A percentile compares a stretch with the other conserved stretches of the same genome.
Conservation (phyloP, 148 eudicot species). For the Vaccinium macrocarpon region DNA sequence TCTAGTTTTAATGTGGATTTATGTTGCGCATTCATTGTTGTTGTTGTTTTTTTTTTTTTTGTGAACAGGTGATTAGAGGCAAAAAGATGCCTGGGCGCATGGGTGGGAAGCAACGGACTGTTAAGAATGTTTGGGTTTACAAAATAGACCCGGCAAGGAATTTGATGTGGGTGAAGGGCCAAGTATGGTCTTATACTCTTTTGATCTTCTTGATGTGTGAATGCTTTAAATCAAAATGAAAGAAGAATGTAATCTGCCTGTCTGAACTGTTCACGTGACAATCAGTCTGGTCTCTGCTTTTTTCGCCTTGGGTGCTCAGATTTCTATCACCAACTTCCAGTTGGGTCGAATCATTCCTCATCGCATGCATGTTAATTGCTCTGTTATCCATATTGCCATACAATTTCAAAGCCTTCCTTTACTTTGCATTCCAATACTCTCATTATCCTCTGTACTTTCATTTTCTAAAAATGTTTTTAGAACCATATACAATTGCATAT, state of each 20-base stretch:
- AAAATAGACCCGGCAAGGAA: slow-evolving; percentile 86
- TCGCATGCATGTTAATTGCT: neutral
- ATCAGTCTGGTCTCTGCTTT: neutral
- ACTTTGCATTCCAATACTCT: neutral
- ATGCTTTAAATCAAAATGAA: neutral
- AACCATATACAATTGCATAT: neutral
- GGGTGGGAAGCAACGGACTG: slow-evolving; percentile 77
- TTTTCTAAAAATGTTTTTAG: neutral
- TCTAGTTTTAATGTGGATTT: neutral
- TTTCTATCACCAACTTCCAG: neutral
- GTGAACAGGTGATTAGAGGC: slow-evolving; percentile 67
- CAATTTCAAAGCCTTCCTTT: neutral
- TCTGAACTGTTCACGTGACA: neutral
- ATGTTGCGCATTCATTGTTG: neutral
- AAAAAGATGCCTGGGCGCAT: slow-evolving; percentile 95
- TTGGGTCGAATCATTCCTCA: neutral
- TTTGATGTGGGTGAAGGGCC: slow-evolving; percentile 95
- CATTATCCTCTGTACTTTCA: neutral
- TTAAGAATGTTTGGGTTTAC: slow-evolving; percentile 88
- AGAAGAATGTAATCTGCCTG: neutral
- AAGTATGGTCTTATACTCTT: slow-evolving; percentile 42
- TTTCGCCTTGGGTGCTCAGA: neutral
- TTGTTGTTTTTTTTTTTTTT: slow-evolving; percentile 5
- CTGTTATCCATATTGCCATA: neutral
- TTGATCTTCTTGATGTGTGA: neutral